Conservation (phyloP, 345 rosid species). For the Ceriops tagal region DNA sequence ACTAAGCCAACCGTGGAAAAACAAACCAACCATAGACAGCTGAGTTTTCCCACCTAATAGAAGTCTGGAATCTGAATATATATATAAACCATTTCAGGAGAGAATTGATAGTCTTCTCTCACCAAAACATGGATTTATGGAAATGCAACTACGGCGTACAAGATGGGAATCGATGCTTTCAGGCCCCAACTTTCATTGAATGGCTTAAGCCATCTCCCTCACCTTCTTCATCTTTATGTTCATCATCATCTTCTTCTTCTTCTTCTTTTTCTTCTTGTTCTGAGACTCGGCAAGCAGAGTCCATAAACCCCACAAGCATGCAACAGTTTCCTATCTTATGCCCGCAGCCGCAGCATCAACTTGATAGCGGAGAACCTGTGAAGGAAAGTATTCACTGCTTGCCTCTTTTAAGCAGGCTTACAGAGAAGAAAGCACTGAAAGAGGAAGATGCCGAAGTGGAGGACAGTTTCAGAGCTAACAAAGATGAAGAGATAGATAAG, state of each 20-base stretch:
- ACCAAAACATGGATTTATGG: slow-evolving; percentile 47
- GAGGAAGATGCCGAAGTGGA: slow-evolving; percentile 27
- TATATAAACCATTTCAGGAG: slow-evolving; percentile 25
- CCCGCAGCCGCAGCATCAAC: slow-evolving; percentile 15
- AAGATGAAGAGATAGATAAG: slow-evolving; percentile 37
- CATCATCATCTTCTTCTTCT: slow-evolving; percentile 30
- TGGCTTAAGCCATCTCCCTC: slow-evolving; percentile 67
- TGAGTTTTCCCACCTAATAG: slow-evolving; percentile 41
- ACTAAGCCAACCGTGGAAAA: slow-evolving; percentile 34
- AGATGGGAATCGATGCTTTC: slow-evolving; percentile 27
- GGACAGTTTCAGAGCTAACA: slow-evolving; percentile 14
- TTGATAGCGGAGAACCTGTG: background rate
- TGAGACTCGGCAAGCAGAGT: slow-evolving; percentile 27
- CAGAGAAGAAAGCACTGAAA: slow-evolving; percentile 33
- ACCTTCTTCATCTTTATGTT: slow-evolving; percentile 12
- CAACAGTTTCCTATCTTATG: slow-evolving; percentile 17
- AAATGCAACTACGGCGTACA: slow-evolving; percentile 44
- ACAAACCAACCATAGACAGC: slow-evolving; percentile 33
- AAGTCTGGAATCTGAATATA: slow-evolving; percentile 23
- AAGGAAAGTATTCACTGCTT: slow-evolving; percentile 41
- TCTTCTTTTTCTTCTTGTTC: slow-evolving; percentile 23
- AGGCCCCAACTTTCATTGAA: slow-evolving; percentile 66
- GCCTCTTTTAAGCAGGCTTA: slow-evolving; percentile 53
- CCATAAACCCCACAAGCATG: slow-evolving; percentile 26
- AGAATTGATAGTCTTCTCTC: slow-evolving; percentile 13